Base-by-base conservation (phyloP, 2,329 filamentous ascomycete genomes). In the Alternaria sp. region DNA sequence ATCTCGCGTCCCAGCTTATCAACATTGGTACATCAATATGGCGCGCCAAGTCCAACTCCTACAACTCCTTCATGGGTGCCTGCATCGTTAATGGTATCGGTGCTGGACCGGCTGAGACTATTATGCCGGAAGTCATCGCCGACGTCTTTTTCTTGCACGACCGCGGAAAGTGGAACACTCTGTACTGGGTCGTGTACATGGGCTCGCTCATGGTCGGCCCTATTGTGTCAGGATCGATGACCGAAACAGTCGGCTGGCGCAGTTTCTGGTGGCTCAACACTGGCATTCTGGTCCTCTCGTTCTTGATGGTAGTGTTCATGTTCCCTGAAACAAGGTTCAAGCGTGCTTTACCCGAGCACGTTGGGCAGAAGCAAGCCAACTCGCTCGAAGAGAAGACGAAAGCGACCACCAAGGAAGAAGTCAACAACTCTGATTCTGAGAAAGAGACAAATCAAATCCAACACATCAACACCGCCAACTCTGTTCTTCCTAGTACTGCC, bases 251-350 rank as follows among this genome's bases (percentile, higher is more conserved):
- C 4, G 87, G 87, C 48, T 89, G 86, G 85, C 80, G 86, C 26
- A 87, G 79, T 68, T 90, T 90, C 73, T 90, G 87, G 85, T 90
- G 87, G 87, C 79, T 90, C 63, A 89, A 89, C 63, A 84, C 86
- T 2, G 88, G 72, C 1, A 51, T 89, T 2, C 75, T 87, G 3
- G 83, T 78, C 1, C 68, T 85, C 4, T 82, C 82, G 0, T 75
- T 85, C 22, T 30, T 88, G 5, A 78, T 86, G 69, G 80, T 84
- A 34, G 72, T 89, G 28, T 86, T 88, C 69, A 79, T 86, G 67
- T 89, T 89, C 66, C 88, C 88, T 0, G 88, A 90, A 71, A 89
- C 88, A 0, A 85, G 85, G 62, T 90, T 83, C 77, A 82, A 85
- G 56, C 84, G 87, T 12, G 59, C 63, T 3, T 78, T 82, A 53